Conservation (phyloP, 2,329 filamentous ascomycete species). For the Eurotiales sp. region DNA sequence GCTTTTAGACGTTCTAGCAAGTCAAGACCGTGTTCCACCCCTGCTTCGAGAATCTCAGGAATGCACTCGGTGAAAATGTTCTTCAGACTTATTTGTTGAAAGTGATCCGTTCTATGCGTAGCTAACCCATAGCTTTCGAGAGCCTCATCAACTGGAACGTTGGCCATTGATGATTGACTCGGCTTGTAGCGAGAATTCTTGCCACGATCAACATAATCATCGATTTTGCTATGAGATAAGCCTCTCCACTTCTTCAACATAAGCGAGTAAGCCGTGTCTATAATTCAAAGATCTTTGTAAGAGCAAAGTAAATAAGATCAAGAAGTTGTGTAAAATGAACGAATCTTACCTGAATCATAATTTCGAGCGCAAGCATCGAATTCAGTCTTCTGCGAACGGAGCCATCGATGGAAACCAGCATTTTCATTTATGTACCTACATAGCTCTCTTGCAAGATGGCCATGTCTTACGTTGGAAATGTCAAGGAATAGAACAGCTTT, state of each 20-base stretch:
- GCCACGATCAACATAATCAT: too few relatives aligned
- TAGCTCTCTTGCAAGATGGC: background rate
- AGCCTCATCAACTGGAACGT: too few relatives aligned
- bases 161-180: too few relatives aligned
- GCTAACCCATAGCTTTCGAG: too few relatives aligned
- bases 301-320: too few relatives aligned
- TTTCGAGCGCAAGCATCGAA: background rate
- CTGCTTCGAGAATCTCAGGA: conserved; percentile 6
- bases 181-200: too few relatives aligned
- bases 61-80: background rate
- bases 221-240: too few relatives aligned
- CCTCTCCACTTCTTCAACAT: too few relatives aligned
- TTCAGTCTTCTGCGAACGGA: background rate
- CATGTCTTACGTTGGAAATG: background rate
- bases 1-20: conserved; percentile 5
- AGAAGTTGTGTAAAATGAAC: too few relatives aligned
- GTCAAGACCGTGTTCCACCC: conserved; percentile 1
- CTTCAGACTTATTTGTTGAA: conserved; percentile 2
- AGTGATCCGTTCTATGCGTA: background rate
- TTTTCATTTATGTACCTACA: conserved; percentile 2
- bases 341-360: conserved; percentile 2
- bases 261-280: too few relatives aligned
- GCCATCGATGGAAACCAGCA: conserved; percentile 7
- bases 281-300: too few relatives aligned
- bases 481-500: background rate